Base-by-base conservation (phyloP, 2,329 filamentous ascomycete genomes). In the Magnaporthiopsis incrustans region DNA sequence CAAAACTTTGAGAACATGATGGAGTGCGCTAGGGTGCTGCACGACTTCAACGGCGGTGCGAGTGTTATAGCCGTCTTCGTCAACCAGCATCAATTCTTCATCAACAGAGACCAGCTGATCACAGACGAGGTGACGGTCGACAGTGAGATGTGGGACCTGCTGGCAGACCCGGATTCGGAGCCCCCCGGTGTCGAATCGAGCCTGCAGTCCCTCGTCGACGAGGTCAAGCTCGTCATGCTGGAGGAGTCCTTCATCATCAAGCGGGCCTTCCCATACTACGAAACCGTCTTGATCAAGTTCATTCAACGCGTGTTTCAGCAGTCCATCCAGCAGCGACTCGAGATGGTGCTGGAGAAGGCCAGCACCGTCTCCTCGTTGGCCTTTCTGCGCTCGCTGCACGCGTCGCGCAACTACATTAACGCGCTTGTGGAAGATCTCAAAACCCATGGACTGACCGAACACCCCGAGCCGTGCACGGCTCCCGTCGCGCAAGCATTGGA, bases 81-180 rank as follows among this genome's bases (percentile, higher is more conserved):
- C 72, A 99, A 99, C 73, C 95, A 99, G 75, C 96, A 99, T 77
- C 92, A 97, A 72, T 99, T 99, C 82, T 99, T 99, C 78, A 97
- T 99, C 72, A 95, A 98, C 73, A 85, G 93, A 32, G 95, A 92
- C 69, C 94, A 98, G 74, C 81, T 99, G 65, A 89, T 97, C 61
- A 90, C 89, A 0, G 93, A 97, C 71, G 93, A 97, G 73, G 86
- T 96, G 22, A 84, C 83, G 3, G 84, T 85, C 15, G 91, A 95
- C 70, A 84, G 82, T 65, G 85, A 92, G 67, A 89, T 87, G 2
- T 97, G 94, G 93, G 94, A 98, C 65, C 88, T 89, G 69, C 82
- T 99, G 63, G 94, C 96, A 60, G 95, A 99, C 72, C 96, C 96
- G 0, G 95, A 99, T 76, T 87, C 91, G 0, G 93, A 97, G 61